phyloP scores from a whole-genome alignment of 306 rosid genomes.

The Macrotyloma uniflorum region DNA sequence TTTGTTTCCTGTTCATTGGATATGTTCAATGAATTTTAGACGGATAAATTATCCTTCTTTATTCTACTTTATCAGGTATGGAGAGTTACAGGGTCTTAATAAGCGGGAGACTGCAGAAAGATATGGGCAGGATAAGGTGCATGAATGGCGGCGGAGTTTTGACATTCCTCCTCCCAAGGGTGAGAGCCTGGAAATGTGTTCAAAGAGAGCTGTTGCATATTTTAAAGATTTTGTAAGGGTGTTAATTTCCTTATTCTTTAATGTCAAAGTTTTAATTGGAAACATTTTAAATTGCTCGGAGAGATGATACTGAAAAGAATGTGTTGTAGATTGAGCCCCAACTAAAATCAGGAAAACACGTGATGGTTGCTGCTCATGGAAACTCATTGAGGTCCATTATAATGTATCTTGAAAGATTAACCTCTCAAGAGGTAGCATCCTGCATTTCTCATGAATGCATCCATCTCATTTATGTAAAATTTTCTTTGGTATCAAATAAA shows the following conservation, averaged over 20 bases:
- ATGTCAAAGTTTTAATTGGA: slow-evolving; percentile 3
- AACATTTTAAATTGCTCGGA: slow-evolving; percentile 9
- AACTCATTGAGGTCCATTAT: slow-evolving; percentile 93
- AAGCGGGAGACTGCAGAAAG: slow-evolving; percentile 94
- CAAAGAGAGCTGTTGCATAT: slow-evolving; percentile 91
- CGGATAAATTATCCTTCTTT: slow-evolving; percentile 21
- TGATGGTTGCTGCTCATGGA: slow-evolving; percentile 97
- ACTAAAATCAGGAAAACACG: slow-evolving; percentile 81
- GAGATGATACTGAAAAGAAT: slow-evolving; percentile 34
- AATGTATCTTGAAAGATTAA: slow-evolving; percentile 87
- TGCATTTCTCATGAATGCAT: slow-evolving; percentile 14
- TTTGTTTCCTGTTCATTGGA: not conserved
- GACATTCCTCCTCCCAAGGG: slow-evolving; percentile 93
- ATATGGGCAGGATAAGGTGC: slow-evolving; percentile 85
- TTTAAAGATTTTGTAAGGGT: slow-evolving; percentile 72
- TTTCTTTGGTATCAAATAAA: slow-evolving; percentile 6
- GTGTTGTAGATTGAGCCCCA: slow-evolving; percentile 77
- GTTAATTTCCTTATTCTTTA: slow-evolving; percentile 12
- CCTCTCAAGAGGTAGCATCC: slow-evolving; percentile 82
- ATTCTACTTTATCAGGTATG: slow-evolving; percentile 63
- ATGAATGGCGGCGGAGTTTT: slow-evolving; percentile 91
- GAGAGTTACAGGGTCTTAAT: slow-evolving; percentile 92
- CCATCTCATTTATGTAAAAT: not conserved
- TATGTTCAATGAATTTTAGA: slow-evolving; percentile 27
- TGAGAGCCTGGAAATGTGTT: slow-evolving; percentile 98